Conservation (phyloP, 257 asterid species). For the Forsythia viridissima region DNA sequence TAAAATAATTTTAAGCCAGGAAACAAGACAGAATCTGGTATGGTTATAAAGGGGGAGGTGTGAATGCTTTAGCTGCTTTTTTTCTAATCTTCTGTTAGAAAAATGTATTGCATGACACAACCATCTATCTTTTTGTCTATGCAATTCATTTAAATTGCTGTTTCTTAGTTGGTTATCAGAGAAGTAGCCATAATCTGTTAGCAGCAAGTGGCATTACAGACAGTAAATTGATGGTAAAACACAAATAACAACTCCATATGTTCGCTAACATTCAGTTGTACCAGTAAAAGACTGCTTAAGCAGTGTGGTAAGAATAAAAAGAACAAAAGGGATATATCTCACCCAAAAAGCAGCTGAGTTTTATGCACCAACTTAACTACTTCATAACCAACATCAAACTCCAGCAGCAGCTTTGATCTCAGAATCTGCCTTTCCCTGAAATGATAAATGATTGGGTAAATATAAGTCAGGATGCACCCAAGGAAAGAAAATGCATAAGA, state of each 20-base stretch:
- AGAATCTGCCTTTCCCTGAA: conserved; percentile 59
- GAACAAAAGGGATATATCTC: conserved; percentile 20
- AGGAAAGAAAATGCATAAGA: background rate
- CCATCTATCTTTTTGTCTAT: background rate
- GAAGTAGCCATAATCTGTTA: background rate
- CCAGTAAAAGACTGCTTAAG: background rate
- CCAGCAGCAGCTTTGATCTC: conserved; percentile 58
- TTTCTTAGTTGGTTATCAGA: background rate
- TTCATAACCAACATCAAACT: conserved; percentile 40
- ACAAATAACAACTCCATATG: background rate
- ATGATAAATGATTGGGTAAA: conserved; percentile 1
- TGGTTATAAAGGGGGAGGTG: background rate
- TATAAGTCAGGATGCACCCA: background rate
- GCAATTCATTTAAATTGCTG: background rate
- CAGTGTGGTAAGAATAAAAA: background rate
- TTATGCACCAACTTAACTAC: conserved; percentile 8
- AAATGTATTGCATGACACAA: background rate
- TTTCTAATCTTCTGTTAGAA: too few species aligned
- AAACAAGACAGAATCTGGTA: too few species aligned
- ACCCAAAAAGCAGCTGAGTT: conserved; percentile 17
- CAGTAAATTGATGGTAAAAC: background rate
- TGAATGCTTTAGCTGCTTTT: background rate
- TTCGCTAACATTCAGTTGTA: background rate
- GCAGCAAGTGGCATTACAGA: background rate
- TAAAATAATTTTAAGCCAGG: background rate